Percentiles rank a stretch among this genome's conserved stretches.
Conservation (phyloP, 306 rosid genomes). For the Trifolium repens region DNA sequence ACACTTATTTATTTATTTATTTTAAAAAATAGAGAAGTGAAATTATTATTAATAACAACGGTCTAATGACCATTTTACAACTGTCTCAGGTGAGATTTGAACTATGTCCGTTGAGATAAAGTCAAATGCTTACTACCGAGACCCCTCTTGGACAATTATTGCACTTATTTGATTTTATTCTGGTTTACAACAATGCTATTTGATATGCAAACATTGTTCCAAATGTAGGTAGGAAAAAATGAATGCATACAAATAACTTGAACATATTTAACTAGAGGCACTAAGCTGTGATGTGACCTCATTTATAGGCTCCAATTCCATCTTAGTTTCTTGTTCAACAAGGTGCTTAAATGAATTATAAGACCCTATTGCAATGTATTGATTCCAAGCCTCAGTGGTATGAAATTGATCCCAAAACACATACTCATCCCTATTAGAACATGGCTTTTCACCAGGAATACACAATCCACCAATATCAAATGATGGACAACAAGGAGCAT, state of each 20-base stretch:
- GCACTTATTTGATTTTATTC: not conserved
- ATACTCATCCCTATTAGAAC: conserved; percentile 45
- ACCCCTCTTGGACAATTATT: not conserved
- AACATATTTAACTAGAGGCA: conserved; percentile 23
- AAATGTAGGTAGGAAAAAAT: not conserved
- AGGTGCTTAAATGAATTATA: conserved; percentile 9
- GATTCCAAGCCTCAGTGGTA: conserved; percentile 32
- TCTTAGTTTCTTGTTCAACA: conserved; percentile 25
- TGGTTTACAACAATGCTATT: not conserved
- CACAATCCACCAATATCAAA: conserved; percentile 39
- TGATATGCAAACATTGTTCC: not conserved
- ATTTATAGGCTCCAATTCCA: conserved; percentile 23
- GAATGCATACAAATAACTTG: not conserved
- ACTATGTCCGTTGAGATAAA: too few species aligned
- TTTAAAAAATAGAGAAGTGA: too few species aligned
- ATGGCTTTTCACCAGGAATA: conserved; percentile 11
- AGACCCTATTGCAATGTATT: not conserved
- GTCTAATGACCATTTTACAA: too few species aligned
- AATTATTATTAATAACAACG: too few species aligned
- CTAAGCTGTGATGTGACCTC: conserved; percentile 32
- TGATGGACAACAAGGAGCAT: conserved; percentile 40
- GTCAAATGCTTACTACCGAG: too few species aligned
- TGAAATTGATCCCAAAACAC: conserved; percentile 50
- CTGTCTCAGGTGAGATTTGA: too few species aligned
- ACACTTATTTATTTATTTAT: not conserved